Evolutionary conservation across 1,284 basidiomycete species (phyloP).

Genomic region (Austroboletus novae-zelandiae): DNA sequence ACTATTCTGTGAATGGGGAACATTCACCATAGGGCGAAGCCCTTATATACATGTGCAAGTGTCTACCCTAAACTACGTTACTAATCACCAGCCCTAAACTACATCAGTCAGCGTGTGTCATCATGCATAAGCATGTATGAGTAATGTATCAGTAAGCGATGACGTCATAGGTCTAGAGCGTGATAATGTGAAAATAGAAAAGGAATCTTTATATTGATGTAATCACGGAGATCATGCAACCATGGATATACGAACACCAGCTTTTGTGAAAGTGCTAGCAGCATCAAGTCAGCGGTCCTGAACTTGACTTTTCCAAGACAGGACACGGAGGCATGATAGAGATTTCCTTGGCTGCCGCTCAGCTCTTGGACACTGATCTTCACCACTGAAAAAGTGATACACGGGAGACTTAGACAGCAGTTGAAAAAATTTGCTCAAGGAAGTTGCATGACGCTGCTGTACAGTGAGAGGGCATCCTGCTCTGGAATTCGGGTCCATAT

Average conservation of each 20-base stretch:
- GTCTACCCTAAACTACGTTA: no score
- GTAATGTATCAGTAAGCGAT: no score
- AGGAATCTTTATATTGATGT: no score
- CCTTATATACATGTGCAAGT: no score
- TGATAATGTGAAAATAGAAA: no score
- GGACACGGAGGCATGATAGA: neutral
- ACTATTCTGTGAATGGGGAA: no score
- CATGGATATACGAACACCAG: conserved; percentile 11
- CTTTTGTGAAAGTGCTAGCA: neutral
- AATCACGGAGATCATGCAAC: conserved; percentile 2
- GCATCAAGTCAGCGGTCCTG: neutral
- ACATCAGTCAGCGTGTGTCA: no score
- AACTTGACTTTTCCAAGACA: neutral
- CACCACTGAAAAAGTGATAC: conserved; percentile 1
- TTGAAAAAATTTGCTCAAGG: conserved; percentile 6
- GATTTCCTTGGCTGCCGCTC: neutral
- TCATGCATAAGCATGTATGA: no score
- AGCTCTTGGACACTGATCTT: neutral
- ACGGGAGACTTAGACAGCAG: conserved; percentile 7
- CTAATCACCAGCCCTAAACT: no score
- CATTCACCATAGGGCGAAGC: no score
- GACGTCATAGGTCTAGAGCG: no score
- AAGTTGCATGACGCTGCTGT: neutral
- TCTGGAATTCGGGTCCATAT: neutral
- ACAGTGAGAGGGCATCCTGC: neutral